These are phyloP conservation scores for Botrytis byssoidea DNA, from an alignment of 2,329 filamentous ascomycete genomes.

Conservation along the genomic window DNA sequence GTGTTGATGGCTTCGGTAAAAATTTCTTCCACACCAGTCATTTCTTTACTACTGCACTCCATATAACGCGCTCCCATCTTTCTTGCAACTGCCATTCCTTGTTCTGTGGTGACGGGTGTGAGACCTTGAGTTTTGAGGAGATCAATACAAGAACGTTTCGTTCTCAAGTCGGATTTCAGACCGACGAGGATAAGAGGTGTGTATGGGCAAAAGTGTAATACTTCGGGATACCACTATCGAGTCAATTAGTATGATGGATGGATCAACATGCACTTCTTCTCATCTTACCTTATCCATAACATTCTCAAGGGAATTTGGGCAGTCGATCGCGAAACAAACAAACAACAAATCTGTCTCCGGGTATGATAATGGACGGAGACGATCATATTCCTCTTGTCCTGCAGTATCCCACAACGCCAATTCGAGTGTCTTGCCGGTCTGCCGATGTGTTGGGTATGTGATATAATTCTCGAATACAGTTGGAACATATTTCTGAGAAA, in stretches of 20 bases:
- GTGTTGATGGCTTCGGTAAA: conserved; percentile 90
- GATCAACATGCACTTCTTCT: not conserved
- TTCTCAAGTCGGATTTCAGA: conserved; percentile 92
- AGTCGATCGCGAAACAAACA: conserved; percentile 99
- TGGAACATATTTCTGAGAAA: conserved; percentile 90
- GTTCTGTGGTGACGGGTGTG: conserved; percentile 88
- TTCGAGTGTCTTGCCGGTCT: conserved; percentile 90
- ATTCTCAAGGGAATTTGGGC: conserved; percentile 96
- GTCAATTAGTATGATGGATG: conserved; percentile 15
- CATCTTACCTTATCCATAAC: conserved; percentile 90
- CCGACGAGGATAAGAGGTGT: conserved; percentile 94
- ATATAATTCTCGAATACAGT: conserved; percentile 99
- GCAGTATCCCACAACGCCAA: conserved; percentile 98
- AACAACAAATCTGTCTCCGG: conserved; percentile 97
- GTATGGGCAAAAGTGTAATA: conserved; percentile 97
- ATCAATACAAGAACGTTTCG: conserved; percentile 95
- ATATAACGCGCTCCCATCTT: conserved; percentile 96
- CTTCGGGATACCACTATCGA: conserved; percentile 93
- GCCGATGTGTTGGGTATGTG: conserved; percentile 86
- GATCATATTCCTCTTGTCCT: conserved; percentile 97
- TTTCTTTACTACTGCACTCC: conserved; percentile 98
- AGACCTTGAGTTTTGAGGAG: conserved; percentile 97
- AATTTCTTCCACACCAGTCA: conserved; percentile 93
- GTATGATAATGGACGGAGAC: conserved; percentile 91
- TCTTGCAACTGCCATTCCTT: conserved; percentile 81